Evolutionary conservation across 1,284 basidiomycete species (phyloP).

Genomic region (Pseudozyma thailandica): DNA sequence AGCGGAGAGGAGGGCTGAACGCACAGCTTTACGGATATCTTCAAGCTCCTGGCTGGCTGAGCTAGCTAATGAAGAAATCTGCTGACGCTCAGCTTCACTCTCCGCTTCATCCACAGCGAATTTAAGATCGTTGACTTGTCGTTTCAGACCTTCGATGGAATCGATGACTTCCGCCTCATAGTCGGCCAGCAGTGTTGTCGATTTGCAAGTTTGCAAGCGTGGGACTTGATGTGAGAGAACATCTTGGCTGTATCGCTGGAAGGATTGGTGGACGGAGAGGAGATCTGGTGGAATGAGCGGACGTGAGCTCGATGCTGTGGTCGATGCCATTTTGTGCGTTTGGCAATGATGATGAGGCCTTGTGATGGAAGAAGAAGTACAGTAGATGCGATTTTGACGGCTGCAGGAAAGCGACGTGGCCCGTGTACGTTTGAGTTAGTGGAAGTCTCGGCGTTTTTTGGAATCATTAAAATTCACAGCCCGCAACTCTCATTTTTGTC

Average conservation of each 20-base stretch:
- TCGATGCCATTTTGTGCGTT: slow-evolving; percentile 8
- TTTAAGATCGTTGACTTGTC: slow-evolving; percentile 43
- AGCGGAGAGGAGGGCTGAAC: slow-evolving; percentile 36
- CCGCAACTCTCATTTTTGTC: neutral
- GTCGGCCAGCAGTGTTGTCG: slow-evolving; percentile 29
- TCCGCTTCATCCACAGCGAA: slow-evolving; percentile 55
- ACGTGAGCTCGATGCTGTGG: slow-evolving; percentile 12
- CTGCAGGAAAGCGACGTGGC: neutral
- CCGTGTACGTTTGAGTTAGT: neutral
- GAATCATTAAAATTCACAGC: neutral
- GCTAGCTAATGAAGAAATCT: slow-evolving; percentile 12
- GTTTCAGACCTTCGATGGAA: slow-evolving; percentile 46
- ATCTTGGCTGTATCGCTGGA: slow-evolving; percentile 43
- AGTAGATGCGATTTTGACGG: neutral
- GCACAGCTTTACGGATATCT: slow-evolving; percentile 23
- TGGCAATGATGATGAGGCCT: neutral
- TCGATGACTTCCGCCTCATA: slow-evolving; percentile 50
- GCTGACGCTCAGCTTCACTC: slow-evolving; percentile 25
- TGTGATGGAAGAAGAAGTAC: neutral
- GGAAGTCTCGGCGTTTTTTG: neutral
- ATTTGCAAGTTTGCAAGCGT: slow-evolving; percentile 32
- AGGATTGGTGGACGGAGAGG: slow-evolving; percentile 27
- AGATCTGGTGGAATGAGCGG: slow-evolving; percentile 33
- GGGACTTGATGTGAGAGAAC: slow-evolving; percentile 49
- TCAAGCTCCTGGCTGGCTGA: slow-evolving; percentile 28